Evolutionary conservation across 1,284 basidiomycete species (phyloP).

Genomic region (Kwoniella shivajii): DNA sequence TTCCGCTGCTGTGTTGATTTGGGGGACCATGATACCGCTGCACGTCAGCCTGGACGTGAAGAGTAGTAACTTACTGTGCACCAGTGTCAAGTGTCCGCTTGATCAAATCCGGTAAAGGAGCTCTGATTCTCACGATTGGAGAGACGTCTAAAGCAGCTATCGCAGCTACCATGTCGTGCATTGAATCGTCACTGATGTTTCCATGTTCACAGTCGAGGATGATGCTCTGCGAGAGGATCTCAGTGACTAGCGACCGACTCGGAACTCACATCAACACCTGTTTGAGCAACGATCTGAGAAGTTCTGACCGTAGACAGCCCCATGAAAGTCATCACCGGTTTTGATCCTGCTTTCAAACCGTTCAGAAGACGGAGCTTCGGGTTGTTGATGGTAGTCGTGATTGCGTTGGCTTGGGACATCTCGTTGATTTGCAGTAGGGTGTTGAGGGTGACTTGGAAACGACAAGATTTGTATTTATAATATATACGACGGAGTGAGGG

Average conservation of each 20-base stretch:
- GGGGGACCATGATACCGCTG: constrained; percentile 44
- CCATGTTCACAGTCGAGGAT: constrained; percentile 42
- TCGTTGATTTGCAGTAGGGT: not conserved
- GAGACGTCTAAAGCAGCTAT: constrained; percentile 31
- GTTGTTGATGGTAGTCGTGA: constrained; percentile 34
- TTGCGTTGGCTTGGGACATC: constrained; percentile 25
- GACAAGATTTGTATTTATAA: not conserved
- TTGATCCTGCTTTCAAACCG: constrained; percentile 19
- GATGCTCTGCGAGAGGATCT: constrained; percentile 15
- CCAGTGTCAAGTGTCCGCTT: constrained; percentile 49
- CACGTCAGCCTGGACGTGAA: not conserved
- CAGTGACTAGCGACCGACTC: not conserved
- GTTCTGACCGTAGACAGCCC: constrained; percentile 28
- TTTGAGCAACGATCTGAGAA: constrained; percentile 36
- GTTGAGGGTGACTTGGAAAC: not conserved
- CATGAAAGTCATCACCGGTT: constrained; percentile 39
- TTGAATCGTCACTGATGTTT: constrained; percentile 37
- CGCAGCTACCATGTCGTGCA: constrained; percentile 42
- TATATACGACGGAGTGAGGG: no score
- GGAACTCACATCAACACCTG: constrained; percentile 37
- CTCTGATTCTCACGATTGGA: constrained; percentile 40
- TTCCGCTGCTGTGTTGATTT: constrained; percentile 40
- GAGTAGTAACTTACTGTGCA: constrained; percentile 36
- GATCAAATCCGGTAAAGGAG: constrained; percentile 27
- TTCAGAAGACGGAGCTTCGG: constrained; percentile 38